Evolutionary conservation across 805 yeast species (phyloP), one percentile per base, ranked within the genome.

Genomic region (Blastobotrys americana): DNA sequence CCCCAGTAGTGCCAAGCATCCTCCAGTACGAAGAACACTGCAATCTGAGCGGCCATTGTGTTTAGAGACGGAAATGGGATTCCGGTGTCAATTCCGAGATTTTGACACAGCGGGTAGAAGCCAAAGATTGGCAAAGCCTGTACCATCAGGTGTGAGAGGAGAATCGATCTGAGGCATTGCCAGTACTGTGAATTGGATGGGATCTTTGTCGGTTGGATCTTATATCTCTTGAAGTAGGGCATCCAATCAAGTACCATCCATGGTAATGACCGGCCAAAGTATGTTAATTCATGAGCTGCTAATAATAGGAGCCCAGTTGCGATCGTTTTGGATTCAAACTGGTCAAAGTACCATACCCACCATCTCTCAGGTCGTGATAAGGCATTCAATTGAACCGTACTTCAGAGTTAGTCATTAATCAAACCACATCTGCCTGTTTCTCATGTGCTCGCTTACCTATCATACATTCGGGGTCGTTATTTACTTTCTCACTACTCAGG

Each of bases 51-150:
- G 21, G 67, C 61, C 67, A 85, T 79, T 23, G 75, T 75, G 42
- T 66, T 65, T 59, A 69, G 55, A 6, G 76, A 59, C 42, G 97
- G 97, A 74, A 90, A 88, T 17, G 97, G 97, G 8, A 87, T 93
- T 22, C 73, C 70, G 56, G 77, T 76, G 6, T 79, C 65, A 55
- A 90, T 84, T 51, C 94, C 94, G 52, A 89, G 73, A 55, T 72
- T 70, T 57, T 80, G 77, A 68, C 96, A 85, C 60, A 93, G 68
- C 49, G 96, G 95, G 65, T 90, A 96, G 79, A 90, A 90, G 41
- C 89, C 82, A 95, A 96, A 93, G 53, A 90, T 93, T 45, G 97
- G 97, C 50, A 93, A 72, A 4, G 95, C 95, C 71, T 90, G 97
- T 43, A 90, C 95, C 51, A 90, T 67, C 64, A 88, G 79, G 68